Evolutionary conservation across 2,329 filamentous ascomycete genomes (phyloP), one percentile per base, ranked within the genome.

Genomic region (Paraconiothyrium brasiliense): DNA sequence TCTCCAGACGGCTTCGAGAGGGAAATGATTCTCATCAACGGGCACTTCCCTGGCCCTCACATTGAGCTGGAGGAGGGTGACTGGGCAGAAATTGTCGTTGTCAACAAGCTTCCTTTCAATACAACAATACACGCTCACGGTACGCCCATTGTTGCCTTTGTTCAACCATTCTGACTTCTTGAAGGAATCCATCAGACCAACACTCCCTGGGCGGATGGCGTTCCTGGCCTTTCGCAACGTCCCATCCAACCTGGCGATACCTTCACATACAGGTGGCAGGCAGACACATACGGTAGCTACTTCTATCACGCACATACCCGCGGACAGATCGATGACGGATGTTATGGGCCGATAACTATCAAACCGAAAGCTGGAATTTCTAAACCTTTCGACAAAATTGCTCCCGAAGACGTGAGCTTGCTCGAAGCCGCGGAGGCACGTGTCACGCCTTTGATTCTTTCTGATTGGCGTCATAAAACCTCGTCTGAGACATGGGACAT

Each of bases 191-290:
- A 84, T 37, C 84, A 86, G 78, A 65, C 74, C 1, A 76, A 77
- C 22, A 88, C 85, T 0, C 84, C 86, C 0, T 89, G 86, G 86
- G 84, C 86, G 0, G 87, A 90, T 61, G 87, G 87, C 34, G 83
- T 86, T 0, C 85, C 86, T 0, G 87, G 87, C 1, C 71, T 89
- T 2, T 82, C 83, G 0, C 87, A 89, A 67, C 77, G 77, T 3
- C 76, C 82, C 3, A 87, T 89, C 58, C 67, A 75, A 13, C 81
- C 85, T 0, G 82, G 83, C 1, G 67, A 71, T 3, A 79, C 72
- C 32, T 89, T 85, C 66, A 77, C 79, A 0, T 87, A 89, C 68
- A 78, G 77, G 35, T 90, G 85, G 79, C 81, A 77, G n/a, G 86
- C 87, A 0, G 80, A 79, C 0, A 82, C 87, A 58, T 84, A 86